phyloP scores from a whole-genome alignment of 768 basidiomycete genomes.

The Grammothele lineata region DNA sequence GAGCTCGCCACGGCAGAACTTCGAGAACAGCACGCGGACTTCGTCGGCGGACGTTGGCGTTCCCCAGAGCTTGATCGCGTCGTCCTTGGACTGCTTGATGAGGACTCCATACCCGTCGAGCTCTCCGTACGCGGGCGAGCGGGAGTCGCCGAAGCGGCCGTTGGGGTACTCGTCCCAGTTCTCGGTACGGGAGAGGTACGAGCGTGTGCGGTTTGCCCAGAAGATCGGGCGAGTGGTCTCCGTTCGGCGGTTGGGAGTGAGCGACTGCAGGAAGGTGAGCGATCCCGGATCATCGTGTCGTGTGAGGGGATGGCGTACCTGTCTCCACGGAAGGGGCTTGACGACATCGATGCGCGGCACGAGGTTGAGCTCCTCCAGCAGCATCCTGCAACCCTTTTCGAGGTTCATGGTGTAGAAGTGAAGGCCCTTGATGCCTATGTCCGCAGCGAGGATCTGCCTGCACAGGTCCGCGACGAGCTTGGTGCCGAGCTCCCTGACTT shows the following conservation, averaged over 20 bases:
- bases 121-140: constrained; percentile 97
- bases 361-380: constrained; percentile 87
- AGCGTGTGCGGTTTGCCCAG: constrained; percentile 96
- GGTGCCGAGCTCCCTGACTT: constrained; percentile 89
- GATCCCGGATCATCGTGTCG: not conserved
- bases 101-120: constrained; percentile 94
- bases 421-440: constrained; percentile 81
- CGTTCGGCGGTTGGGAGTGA: constrained; percentile 86
- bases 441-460: constrained; percentile 71
- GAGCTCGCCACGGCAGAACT: constrained; percentile 75
- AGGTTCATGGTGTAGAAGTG: constrained; percentile 99
- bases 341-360: constrained; percentile 86
- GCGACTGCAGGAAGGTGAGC: constrained; percentile 46
- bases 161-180: constrained; percentile 99
- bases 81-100: constrained; percentile 89
- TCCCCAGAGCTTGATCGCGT: constrained; percentile 87
- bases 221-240: constrained; percentile 98
- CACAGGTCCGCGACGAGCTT: constrained; percentile 95
- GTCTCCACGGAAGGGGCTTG: constrained; percentile 96
- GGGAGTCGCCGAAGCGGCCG: constrained; percentile 95
- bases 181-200: constrained; percentile 93
- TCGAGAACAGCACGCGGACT: constrained; percentile 68
- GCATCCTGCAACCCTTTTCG: constrained; percentile 92
- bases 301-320: constrained; percentile 43
- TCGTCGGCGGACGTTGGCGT: constrained; percentile 65